A percentile compares a stretch with the other conserved stretches of the same genome.
Evolutionary conservation across 176 grass and related monocot species (phyloP).

Genomic region (bread wheat (Triticum aestivum)): DNA sequence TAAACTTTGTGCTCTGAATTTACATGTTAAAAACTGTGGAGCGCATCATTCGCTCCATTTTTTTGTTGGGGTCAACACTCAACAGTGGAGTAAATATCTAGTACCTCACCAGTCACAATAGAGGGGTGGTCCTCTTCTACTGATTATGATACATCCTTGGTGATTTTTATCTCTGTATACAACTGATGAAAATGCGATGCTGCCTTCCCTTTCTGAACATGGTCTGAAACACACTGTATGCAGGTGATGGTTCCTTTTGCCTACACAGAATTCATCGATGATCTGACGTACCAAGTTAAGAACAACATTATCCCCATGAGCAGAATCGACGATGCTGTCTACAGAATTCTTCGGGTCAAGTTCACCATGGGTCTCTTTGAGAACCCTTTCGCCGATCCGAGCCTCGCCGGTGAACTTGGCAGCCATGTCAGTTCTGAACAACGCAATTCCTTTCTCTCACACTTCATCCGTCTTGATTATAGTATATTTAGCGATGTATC

Average conservation of each 20-base stretch:
- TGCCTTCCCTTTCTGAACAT: not conserved
- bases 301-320: constrained; percentile 67
- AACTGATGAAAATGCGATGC: not conserved
- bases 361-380: constrained; percentile 81
- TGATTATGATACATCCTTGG: not conserved
- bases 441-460: not conserved
- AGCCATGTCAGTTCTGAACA: constrained; percentile 41
- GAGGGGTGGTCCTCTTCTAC: not conserved
- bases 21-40: not conserved
- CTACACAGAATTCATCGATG: constrained; percentile 61
- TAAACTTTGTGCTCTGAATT: not conserved
- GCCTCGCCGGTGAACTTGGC: constrained; percentile 51
- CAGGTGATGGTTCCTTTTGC: constrained; percentile 74
- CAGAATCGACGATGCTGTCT: constrained; percentile 72
- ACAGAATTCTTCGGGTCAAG: constrained; percentile 76
- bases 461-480: not conserved
- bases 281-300: constrained; percentile 56
- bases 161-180: not conserved
- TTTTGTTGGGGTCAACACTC: not conserved
- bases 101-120: not conserved
- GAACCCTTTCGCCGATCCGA: constrained; percentile 48
- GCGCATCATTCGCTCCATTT: not conserved
- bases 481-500: not conserved
- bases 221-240: not conserved
- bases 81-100: not conserved